phyloP scores from a whole-genome alignment of 768 basidiomycete genomes.

The Boletus speciosus region DNA sequence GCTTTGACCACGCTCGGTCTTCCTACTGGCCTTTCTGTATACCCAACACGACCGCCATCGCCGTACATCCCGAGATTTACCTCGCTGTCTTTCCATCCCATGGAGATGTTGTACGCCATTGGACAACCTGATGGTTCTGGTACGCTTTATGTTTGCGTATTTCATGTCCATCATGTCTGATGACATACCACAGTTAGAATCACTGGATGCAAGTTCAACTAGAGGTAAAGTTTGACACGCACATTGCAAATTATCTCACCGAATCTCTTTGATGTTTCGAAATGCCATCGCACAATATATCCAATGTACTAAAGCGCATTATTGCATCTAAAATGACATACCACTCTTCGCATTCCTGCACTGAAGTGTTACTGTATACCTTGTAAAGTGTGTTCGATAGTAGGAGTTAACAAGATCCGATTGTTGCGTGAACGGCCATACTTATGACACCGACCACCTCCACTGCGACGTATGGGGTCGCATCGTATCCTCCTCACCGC shows the following conservation, averaged over 20 bases:
- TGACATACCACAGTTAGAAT: slow-evolving; percentile 43
- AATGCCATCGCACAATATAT: slow-evolving; percentile 13
- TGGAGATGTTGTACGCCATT: slow-evolving; percentile 78
- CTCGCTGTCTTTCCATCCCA: slow-evolving; percentile 77
- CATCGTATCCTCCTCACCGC: slow-evolving; percentile 34
- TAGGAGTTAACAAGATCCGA: neutral
- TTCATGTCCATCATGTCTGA: slow-evolving; percentile 4
- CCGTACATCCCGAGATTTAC: slow-evolving; percentile 59
- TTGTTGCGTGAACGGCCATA: neutral
- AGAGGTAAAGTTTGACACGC: neutral
- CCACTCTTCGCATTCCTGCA: no score
- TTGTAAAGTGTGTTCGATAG: neutral
- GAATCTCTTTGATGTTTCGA: slow-evolving; percentile 12
- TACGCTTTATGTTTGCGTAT: slow-evolving; percentile 24
- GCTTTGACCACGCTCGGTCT: slow-evolving; percentile 44
- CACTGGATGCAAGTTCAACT: slow-evolving; percentile 53
- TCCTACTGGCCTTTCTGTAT: slow-evolving; percentile 51
- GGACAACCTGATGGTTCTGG: slow-evolving; percentile 69
- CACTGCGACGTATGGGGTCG: neutral
- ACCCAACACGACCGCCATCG: slow-evolving; percentile 56
- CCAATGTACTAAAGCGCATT: slow-evolving; percentile 17
- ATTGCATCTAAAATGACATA: neutral
- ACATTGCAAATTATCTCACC: slow-evolving; percentile 8
- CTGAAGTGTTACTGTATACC: no score
- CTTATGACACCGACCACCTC: neutral